Conservation (phyloP, 2,329 filamentous ascomycete species). For the Trichoderma brevicompactum region DNA sequence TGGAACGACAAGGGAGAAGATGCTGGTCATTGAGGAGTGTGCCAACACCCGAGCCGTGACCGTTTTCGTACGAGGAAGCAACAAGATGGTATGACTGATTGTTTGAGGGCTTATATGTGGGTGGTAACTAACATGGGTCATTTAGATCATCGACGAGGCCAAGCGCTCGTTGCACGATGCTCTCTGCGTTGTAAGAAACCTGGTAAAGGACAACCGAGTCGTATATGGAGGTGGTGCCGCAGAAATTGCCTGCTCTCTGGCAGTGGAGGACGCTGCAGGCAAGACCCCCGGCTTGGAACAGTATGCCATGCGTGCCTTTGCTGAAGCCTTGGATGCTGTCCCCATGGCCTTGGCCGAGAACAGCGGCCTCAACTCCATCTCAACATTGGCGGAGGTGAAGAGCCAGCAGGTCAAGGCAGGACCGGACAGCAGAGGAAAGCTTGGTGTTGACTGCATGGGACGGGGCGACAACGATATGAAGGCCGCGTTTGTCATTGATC, state of each 20-base stretch:
- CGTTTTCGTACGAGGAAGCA: constrained; percentile 93
- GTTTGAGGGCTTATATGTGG: neutral
- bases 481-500: constrained; percentile 97
- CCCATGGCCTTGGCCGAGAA: constrained; percentile 98
- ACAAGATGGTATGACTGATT: constrained; percentile 83
- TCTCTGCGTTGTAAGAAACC: constrained; percentile 94
- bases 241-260: constrained; percentile 95
- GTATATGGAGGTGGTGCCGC: constrained; percentile 97
- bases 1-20: constrained; percentile 97
- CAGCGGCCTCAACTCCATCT: constrained; percentile 92
- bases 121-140: constrained; percentile 32
- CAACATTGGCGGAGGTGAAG: constrained; percentile 93
- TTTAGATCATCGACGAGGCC: constrained; percentile 95
- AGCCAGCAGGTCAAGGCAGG: constrained; percentile 87
- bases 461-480: constrained; percentile 96
- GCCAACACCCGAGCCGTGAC: constrained; percentile 97
- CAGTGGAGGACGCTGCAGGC: constrained; percentile 91
- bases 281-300: constrained; percentile 97
- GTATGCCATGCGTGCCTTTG: constrained; percentile 98
- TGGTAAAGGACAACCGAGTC: constrained; percentile 93
- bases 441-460: constrained; percentile 98
- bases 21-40: constrained; percentile 99
- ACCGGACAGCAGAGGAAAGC: constrained; percentile 55
- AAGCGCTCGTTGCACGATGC: constrained; percentile 97
- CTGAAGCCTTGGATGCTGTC: constrained; percentile 89